Percentiles rank a stretch among this genome's conserved stretches.
Conservation (phyloP, 2,329 filamentous ascomycete genomes). For the Neofusicoccum sp. region DNA sequence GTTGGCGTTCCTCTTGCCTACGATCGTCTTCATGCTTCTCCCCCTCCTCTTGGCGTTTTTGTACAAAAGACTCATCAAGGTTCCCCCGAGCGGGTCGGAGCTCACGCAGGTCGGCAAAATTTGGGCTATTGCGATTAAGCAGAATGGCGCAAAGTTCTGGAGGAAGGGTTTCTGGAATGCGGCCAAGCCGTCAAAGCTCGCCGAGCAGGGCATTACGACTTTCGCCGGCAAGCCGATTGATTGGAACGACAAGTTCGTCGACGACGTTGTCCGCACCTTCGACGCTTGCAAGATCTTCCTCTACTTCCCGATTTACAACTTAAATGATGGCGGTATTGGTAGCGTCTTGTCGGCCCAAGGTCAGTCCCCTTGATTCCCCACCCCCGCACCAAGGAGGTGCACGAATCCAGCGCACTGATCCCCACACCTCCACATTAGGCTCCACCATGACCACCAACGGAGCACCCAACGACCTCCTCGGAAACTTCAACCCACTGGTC, state of each 20-base stretch:
- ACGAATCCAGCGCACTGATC: not conserved
- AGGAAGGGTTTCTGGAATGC: slow-evolving; percentile 37
- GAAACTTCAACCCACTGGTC: slow-evolving; percentile 55
- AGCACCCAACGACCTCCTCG: slow-evolving; percentile 54
- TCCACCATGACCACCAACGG: slow-evolving; percentile 50
- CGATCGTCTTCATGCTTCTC: slow-evolving; percentile 35
- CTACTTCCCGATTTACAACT: slow-evolving; percentile 42
- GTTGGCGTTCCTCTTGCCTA: slow-evolving; percentile 42
- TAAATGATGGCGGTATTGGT: slow-evolving; percentile 54
- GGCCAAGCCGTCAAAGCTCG: slow-evolving; percentile 37
- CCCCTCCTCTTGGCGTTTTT: slow-evolving; percentile 31
- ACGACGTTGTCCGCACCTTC: slow-evolving; percentile 39
- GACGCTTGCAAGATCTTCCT: slow-evolving; percentile 41
- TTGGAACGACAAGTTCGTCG: slow-evolving; percentile 41
- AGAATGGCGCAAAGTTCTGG: slow-evolving; percentile 39
- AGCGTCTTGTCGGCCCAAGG: slow-evolving; percentile 34
- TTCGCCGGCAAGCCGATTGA: slow-evolving; percentile 25
- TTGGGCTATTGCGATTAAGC: slow-evolving; percentile 34
- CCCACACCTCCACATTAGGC: not conserved
- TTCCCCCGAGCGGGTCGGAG: slow-evolving; percentile 38
- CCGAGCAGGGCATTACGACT: slow-evolving; percentile 27
- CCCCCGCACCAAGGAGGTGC: not conserved
- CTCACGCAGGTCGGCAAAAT: slow-evolving; percentile 39
- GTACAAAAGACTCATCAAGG: slow-evolving; percentile 39
- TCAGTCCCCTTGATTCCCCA: not conserved